phyloP scores from a whole-genome alignment of 306 rosid genomes.

The Coriaria nepalensis region DNA sequence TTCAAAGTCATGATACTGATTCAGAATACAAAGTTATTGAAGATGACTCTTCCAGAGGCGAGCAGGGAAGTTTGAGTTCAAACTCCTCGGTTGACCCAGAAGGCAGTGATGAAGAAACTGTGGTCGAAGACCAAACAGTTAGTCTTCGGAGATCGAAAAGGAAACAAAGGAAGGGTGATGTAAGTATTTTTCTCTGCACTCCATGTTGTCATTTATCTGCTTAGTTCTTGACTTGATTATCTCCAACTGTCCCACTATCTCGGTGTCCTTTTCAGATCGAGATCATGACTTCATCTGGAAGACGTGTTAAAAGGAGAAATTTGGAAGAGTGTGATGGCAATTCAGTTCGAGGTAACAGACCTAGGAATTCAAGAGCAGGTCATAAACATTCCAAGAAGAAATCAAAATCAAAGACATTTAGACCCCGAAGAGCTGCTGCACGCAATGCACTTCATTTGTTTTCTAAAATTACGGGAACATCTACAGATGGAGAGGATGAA shows the following conservation, averaged over 20 bases:
- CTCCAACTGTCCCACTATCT: background rate
- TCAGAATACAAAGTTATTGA: conserved; percentile 83
- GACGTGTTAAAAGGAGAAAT: conserved; percentile 88
- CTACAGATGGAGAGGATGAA: conserved; percentile 71
- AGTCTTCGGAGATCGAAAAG: conserved; percentile 65
- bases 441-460: conserved; percentile 75
- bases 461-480: conserved; percentile 68
- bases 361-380: conserved; percentile 47
- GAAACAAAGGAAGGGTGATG: conserved; percentile 67
- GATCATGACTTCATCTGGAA: conserved; percentile 88
- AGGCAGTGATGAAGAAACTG: conserved; percentile 71
- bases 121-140: conserved; percentile 47
- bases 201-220: background rate
- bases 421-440: conserved; percentile 97
- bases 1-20: conserved; percentile 73
- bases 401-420: conserved; percentile 59
- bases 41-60: conserved; percentile 61
- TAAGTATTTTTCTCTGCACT: conserved; percentile 29
- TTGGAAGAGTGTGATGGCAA: conserved; percentile 66
- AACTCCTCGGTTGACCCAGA: conserved; percentile 50
- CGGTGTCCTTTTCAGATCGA: conserved; percentile 44
- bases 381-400: conserved; percentile 46
- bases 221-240: conserved; percentile 16
- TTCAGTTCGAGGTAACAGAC: conserved; percentile 27
- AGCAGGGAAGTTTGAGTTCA: conserved; percentile 62